A percentile compares a stretch with the other conserved stretches of the same genome.
These are phyloP conservation scores for Leishmania gerbilli DNA, from an alignment of 208 protist species.

Conservation along the genomic window DNA sequence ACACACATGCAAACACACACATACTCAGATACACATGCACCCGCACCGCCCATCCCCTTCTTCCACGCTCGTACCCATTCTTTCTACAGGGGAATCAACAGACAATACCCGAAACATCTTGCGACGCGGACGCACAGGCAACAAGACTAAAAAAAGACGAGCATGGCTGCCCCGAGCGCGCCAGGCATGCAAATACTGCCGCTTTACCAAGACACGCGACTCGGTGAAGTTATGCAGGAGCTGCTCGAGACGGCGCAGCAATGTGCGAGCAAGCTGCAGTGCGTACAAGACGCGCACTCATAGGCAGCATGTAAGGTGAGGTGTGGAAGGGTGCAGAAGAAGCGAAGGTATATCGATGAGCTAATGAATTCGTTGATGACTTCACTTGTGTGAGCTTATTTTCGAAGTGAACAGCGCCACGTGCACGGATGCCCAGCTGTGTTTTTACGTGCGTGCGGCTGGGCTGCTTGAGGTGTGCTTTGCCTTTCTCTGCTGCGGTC, in stretches of 20 bases:
- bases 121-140: neutral
- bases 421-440: neutral
- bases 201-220: neutral
- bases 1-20: neutral
- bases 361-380: neutral
- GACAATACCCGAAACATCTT: too few relatives aligned
- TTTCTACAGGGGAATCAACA: too few relatives aligned
- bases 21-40: neutral
- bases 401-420: neutral
- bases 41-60: neutral
- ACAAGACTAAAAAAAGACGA: neutral
- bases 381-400: neutral
- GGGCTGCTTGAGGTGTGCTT: neutral
- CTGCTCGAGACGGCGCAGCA: neutral
- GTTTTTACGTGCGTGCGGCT: neutral
- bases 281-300: neutral
- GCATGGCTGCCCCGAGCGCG: neutral
- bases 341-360: neutral
- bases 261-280: neutral
- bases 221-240: neutral
- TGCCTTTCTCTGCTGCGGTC: neutral
- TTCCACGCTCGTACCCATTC: neutral
- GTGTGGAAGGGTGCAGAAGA: neutral
- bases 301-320: neutral
- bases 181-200: too few relatives aligned